phyloP scores from a whole-genome alignment of 306 rosid genomes.

The Albizia julibrissin region DNA sequence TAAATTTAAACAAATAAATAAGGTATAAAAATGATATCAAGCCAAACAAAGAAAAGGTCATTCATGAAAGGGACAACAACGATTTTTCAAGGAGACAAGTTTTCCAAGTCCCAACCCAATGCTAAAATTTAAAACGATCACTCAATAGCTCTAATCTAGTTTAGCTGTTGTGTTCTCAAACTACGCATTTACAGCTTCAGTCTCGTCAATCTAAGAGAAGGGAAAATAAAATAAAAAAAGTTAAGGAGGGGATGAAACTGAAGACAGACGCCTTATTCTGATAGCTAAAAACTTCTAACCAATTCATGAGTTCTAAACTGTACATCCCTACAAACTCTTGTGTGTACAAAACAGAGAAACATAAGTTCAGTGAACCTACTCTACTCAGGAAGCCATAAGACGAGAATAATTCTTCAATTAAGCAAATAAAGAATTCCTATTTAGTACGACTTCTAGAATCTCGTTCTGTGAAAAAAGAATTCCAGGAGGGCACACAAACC shows the following conservation, averaged over 20 bases:
- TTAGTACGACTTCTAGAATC: slow-evolving; percentile 7
- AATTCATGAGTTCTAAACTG: not conserved
- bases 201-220: not conserved
- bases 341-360: not conserved
- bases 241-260: not conserved
- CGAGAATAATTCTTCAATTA: not conserved
- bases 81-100: not conserved
- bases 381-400: slow-evolving; percentile 1
- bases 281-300: not conserved
- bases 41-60: not conserved
- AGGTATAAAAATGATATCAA: not conserved
- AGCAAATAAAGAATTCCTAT: not conserved
- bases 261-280: not conserved
- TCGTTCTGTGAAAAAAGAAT: slow-evolving; percentile 1
- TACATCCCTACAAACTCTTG: not conserved
- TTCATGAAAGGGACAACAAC: not conserved
- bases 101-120: not conserved
- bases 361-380: not conserved
- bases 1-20: not conserved
- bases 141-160: not conserved
- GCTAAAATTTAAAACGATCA: not conserved
- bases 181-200: not conserved
- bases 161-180: not conserved
- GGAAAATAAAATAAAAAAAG: not conserved
- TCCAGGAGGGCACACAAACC: not conserved